Base-by-base conservation (phyloP, 192 early-diverging fungal species). In the Umbelopsis ramanniana region DNA sequence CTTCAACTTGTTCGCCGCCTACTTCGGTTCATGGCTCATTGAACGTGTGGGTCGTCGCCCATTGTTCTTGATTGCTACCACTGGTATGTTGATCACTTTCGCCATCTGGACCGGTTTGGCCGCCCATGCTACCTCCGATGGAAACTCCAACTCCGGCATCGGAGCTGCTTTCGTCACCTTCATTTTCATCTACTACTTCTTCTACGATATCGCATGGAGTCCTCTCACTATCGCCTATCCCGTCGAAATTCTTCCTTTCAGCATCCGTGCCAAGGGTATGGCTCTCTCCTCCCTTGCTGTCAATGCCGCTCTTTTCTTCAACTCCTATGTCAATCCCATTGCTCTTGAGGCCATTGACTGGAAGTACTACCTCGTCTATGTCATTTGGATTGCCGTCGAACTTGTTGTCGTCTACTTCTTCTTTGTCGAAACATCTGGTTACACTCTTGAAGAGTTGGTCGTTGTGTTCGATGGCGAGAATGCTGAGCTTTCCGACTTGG, bases 211-310 rank as follows among this genome's bases (percentile, higher is more conserved):
- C 46, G 45, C 67, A 1, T 68, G 67, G 67, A 68, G 67, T 48
- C 67, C 67, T 47, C 67, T 68, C 8, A 68, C 67, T 14, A 17
- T 68, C n/a, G 45, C 46, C 3, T 68, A 68, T n/a, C 67, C 67
- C 17, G 67, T 68, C 6, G 67, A 68, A 46, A 68, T 68, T 68
- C 67, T 68, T 68, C 67, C 67, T 19, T 68, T 68, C 67, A 68
- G 45, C 22, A 68, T 68, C 21, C 67, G 67, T 45, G 67, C 67
- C 43, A 68, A 68, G 43, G 67, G 67, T 24, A 68, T 68, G 67
- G 67, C 67, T 68, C 67, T 68, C 33, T 63, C 57, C 17, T 63
- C 57, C 57, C 35, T 63, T 68, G 67, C 67, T 33, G 26, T 68
- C 22, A 48, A 68, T 17, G 3, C 46, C 11, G 67, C 67, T 48